Evolutionary conservation across 1,139 yeast genomes (phyloP).

Genomic region (Citeromyces hawaiiensis): DNA sequence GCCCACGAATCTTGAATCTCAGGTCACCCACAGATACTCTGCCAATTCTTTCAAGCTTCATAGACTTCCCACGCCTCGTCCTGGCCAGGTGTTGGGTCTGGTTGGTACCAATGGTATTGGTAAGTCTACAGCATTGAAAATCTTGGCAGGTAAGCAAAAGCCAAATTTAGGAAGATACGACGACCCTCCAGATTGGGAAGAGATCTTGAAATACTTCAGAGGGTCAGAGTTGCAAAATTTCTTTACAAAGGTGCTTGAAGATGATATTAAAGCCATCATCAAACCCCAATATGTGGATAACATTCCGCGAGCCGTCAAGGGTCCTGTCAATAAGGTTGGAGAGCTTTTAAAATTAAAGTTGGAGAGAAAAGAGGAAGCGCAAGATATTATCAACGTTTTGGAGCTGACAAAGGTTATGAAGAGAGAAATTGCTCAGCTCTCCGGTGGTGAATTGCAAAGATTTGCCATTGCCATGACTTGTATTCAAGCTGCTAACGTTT

Average conservation of each 20-base stretch:
- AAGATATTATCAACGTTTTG: conserved; percentile 50
- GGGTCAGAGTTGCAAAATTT: conserved; percentile 96
- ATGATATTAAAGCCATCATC: conserved; percentile 84
- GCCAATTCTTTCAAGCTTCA: conserved; percentile 96
- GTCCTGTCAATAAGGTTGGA: conserved; percentile 80
- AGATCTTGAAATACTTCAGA: conserved; percentile 78
- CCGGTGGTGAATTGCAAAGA: conserved; percentile 98
- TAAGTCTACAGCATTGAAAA: conserved; percentile 94
- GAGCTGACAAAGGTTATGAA: conserved; percentile 63
- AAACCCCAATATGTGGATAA: conserved; percentile 98
- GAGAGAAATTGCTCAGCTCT: conserved; percentile 79
- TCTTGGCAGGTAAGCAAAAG: conserved; percentile 95
- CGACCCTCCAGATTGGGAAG: conserved; percentile 97
- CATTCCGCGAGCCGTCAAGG: conserved; percentile 89
- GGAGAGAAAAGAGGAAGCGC: conserved; percentile 48
- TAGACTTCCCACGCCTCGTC: conserved; percentile 95
- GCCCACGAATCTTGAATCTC: conserved; percentile 86
- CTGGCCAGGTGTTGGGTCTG: conserved; percentile 94
- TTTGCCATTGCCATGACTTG: conserved; percentile 97
- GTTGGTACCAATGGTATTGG: conserved; percentile 99
- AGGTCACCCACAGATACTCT: conserved; percentile 93
- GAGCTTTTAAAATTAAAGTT: conserved; percentile 64
- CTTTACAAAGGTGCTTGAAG: conserved; percentile 88
- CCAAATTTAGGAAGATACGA: conserved; percentile 92
- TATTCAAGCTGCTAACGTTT: conserved; percentile 88